Conservation (phyloP, 331 rosid species). For the Saraca asoca region DNA sequence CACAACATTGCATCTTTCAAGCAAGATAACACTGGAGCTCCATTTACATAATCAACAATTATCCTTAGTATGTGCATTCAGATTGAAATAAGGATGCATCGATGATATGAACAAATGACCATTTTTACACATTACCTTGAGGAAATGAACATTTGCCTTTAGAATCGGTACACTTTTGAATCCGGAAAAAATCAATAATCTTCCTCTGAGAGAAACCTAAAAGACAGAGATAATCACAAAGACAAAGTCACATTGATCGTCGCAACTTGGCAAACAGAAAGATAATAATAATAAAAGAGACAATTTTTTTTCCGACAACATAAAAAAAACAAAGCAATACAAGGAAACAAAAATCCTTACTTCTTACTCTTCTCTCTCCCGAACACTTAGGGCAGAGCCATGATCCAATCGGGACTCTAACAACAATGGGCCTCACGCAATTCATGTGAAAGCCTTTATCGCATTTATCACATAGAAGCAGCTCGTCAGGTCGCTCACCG, state of each 20-base stretch:
- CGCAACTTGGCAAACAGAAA: background rate
- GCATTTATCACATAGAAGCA: slow-evolving; percentile 77
- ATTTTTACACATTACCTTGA: slow-evolving; percentile 50
- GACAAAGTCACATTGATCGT: slow-evolving; percentile 39
- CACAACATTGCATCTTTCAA: slow-evolving; percentile 25
- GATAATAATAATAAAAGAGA: background rate
- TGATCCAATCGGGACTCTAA: slow-evolving; percentile 72
- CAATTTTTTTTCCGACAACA: background rate
- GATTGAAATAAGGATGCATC: background rate
- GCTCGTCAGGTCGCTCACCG: slow-evolving; percentile 70
- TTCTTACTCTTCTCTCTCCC: slow-evolving; percentile 50
- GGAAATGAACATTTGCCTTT: slow-evolving; percentile 34
- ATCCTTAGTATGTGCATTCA: too few species aligned
- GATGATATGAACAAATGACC: slow-evolving; percentile 3
- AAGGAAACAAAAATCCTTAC: slow-evolving; percentile 45
- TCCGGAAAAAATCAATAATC: slow-evolving; percentile 71
- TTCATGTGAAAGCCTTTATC: slow-evolving; percentile 80
- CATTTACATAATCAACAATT: background rate
- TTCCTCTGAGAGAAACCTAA: slow-evolving; percentile 72
- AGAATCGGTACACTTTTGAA: slow-evolving; percentile 44
- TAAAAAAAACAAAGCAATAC: background rate
- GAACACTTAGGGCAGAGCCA: slow-evolving; percentile 80
- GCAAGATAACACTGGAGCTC: slow-evolving; percentile 5
- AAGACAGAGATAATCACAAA: slow-evolving; percentile 11
- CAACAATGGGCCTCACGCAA: slow-evolving; percentile 77